phyloP scores from a whole-genome alignment of 495 filamentous ascomycete species.

The Physcia stellaris region DNA sequence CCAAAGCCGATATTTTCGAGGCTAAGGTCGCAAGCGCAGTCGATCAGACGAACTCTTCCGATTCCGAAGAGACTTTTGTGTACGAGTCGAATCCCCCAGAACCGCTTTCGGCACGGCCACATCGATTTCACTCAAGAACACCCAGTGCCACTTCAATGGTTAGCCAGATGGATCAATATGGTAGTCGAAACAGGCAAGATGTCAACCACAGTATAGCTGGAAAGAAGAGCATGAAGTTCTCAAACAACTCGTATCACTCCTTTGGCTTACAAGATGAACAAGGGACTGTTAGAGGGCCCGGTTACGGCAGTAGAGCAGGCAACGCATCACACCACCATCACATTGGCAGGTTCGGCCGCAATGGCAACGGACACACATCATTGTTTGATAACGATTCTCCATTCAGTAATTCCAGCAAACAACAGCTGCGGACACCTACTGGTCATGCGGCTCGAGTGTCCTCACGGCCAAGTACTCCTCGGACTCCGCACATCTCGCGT shows the following conservation, averaged over 20 bases:
- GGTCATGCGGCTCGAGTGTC: slow-evolving; percentile 37
- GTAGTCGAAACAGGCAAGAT: slow-evolving; percentile 49
- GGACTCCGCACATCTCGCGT: slow-evolving; percentile 19
- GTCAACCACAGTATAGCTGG: slow-evolving; percentile 52
- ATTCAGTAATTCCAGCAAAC: slow-evolving; percentile 32
- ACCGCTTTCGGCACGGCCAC: slow-evolving; percentile 52
- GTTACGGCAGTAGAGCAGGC: slow-evolving; percentile 38
- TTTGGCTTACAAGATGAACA: slow-evolving; percentile 50
- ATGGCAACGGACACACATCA: slow-evolving; percentile 52
- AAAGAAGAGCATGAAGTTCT: slow-evolving; percentile 97
- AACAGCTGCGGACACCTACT: slow-evolving; percentile 18
- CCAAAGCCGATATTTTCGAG: slow-evolving; percentile 97
- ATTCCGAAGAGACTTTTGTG: slow-evolving; percentile 96
- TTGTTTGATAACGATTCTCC: slow-evolving; percentile 70
- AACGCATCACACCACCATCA: slow-evolving; percentile 61
- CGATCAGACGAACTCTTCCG: slow-evolving; percentile 82
- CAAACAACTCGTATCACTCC: slow-evolving; percentile 60
- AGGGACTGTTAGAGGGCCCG: slow-evolving; percentile 32
- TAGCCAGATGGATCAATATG: slow-evolving; percentile 61
- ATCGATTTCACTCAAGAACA: slow-evolving; percentile 83
- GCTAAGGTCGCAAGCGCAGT: slow-evolving; percentile 91
- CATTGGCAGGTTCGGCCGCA: slow-evolving; percentile 57
- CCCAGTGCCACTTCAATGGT: slow-evolving; percentile 87
- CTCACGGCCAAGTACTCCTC: slow-evolving; percentile 37
- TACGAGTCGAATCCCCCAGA: slow-evolving; percentile 98